Evolutionary conservation across 2,329 filamentous ascomycete genomes (phyloP).

Genomic region (Neofusicoccum laricinum): DNA sequence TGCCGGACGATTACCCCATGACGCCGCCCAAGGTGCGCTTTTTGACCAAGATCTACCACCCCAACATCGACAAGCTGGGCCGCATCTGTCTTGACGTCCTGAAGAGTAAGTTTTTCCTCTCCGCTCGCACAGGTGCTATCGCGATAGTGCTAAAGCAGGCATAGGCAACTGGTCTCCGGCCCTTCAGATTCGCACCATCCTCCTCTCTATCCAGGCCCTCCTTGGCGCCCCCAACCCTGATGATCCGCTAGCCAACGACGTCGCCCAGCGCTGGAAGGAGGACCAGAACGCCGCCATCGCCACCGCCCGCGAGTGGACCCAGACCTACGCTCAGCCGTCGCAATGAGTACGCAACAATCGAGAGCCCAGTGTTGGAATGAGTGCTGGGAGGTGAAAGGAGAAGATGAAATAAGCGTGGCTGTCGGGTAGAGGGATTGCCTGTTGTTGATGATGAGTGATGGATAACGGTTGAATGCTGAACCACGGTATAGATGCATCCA

Average conservation of each 20-base stretch:
- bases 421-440: neutral
- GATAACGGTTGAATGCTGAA: neutral
- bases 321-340: slow-evolving; percentile 62
- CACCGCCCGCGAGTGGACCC: slow-evolving; percentile 90
- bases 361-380: neutral
- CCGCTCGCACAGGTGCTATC: neutral
- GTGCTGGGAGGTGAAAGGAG: neutral
- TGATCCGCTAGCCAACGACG: slow-evolving; percentile 95
- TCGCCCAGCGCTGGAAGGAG: slow-evolving; percentile 97
- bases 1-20: slow-evolving; percentile 99
- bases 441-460: slow-evolving; percentile 11
- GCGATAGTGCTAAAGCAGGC: slow-evolving; percentile 15
- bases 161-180: slow-evolving; percentile 98
- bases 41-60: slow-evolving; percentile 98
- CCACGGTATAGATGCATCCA: slow-evolving; percentile 14
- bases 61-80: slow-evolving; percentile 96
- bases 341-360: slow-evolving; percentile 11
- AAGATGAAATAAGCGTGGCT: neutral
- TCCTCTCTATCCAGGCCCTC: slow-evolving; percentile 96
- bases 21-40: slow-evolving; percentile 98
- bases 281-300: slow-evolving; percentile 89
- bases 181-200: slow-evolving; percentile 93
- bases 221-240: slow-evolving; percentile 96
- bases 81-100: slow-evolving; percentile 96
- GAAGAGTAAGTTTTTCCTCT: slow-evolving; percentile 67